Base-by-base conservation (phyloP, 2,329 filamentous ascomycete species). In the Aspergillus sergii region DNA sequence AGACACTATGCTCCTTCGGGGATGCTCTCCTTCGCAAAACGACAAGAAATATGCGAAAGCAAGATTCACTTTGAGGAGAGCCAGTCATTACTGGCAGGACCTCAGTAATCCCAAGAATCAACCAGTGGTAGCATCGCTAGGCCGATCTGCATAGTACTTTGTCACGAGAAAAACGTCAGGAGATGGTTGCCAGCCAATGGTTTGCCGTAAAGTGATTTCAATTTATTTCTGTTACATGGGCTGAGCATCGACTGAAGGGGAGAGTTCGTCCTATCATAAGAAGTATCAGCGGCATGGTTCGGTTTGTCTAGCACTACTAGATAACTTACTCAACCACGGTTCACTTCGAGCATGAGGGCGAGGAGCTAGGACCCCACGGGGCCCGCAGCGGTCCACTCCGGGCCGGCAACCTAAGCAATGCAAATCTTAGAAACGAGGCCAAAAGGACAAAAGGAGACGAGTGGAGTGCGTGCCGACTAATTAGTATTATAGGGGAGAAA, bases 331-430 rank as follows among this genome's bases (percentile, higher is more conserved):
- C 12, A n/a, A n/a, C 48, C 28, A 51, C 28, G 48, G 48, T 51
- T 21, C 48, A 32, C 48, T 50, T 39, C 14, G n/a, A 26, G 34
- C 30, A 36, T 14, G 62, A 66, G 64, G 62, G 59, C 53, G 39
- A 59, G 58, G 63, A 69, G 67, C 67, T 70, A 64, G 62, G 66
- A 67, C 68, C 68, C 65, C 64, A 68, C 50, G 67, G 62, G 67
- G 64, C 68, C 67, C 67, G 64, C 66, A 58, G 69, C 68, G 68
- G 66, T 69, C 69, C 69, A 71, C 68, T 68, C 69, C 69, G 69
- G 69, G 46, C 69, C 69, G 69, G 64, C 64, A 68, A 62, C 60
- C 68, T 68, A 69, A 68, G 69, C 68, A 69, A 62, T 66, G 68
- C 66, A 68, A 69, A 69, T 68, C 68, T 50, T 67, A 21, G 26